Conservation (phyloP, 108 stramenopile species). For the Skeletonema grethae region DNA sequence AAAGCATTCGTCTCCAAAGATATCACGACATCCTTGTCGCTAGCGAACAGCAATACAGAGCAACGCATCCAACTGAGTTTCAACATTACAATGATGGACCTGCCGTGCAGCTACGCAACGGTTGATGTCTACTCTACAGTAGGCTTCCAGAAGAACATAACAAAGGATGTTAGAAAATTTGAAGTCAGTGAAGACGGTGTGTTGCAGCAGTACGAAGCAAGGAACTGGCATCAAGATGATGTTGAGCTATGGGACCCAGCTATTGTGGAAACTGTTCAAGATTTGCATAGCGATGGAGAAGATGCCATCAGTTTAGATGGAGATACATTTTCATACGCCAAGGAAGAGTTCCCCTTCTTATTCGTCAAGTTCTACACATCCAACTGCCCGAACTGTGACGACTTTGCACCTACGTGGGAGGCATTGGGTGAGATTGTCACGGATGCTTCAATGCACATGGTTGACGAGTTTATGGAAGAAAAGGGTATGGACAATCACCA, state of each 20-base stretch:
- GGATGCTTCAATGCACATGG: conserved; percentile 42
- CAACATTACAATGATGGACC: conserved; percentile 89
- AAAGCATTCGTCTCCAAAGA: conserved; percentile 72
- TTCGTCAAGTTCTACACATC: conserved; percentile 67
- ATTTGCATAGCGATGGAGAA: conserved; percentile 53
- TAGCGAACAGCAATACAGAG: conserved; percentile 45
- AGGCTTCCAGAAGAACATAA: conserved; percentile 74
- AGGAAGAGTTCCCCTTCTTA: conserved; percentile 27
- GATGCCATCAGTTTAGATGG: conserved; percentile 49
- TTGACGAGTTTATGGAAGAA: conserved; percentile 32
- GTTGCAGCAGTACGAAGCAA: conserved; percentile 56
- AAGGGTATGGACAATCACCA: conserved; percentile 12
- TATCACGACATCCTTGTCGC: conserved; percentile 14
- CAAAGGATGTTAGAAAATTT: conserved; percentile 73
- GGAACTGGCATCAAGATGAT: conserved; percentile 73
- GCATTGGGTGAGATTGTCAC: conserved; percentile 56
- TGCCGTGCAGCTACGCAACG: conserved; percentile 85
- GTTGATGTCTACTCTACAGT: conserved; percentile 67
- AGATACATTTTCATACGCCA: conserved; percentile 40
- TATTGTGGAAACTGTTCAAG: conserved; percentile 51
- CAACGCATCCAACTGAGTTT: conserved; percentile 77
- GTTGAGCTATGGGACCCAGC: conserved; percentile 49
- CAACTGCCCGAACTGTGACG: conserved; percentile 78
- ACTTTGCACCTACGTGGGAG: conserved; percentile 83
- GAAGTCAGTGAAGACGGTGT: conserved; percentile 65